Percentiles rank a stretch among this genome's conserved stretches.
Conservation (phyloP, 805 yeast species). For the Cyberlindnera mrakii region DNA sequence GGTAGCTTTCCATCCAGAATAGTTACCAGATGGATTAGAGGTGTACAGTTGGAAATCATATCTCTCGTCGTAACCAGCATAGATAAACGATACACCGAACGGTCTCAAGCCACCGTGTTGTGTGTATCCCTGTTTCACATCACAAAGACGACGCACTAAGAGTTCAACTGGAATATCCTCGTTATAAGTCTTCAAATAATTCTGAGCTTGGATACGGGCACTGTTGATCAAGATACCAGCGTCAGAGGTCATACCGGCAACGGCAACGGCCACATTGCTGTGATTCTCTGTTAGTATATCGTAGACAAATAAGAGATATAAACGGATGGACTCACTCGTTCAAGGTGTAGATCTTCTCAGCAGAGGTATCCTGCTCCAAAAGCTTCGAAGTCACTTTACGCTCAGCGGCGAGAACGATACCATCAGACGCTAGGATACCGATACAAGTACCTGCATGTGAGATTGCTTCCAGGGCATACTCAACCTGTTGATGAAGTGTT, state of each 20-base stretch:
- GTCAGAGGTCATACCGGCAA: constrained; percentile 97
- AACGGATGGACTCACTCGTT: constrained; percentile 39
- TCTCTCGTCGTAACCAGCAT: constrained; percentile 91
- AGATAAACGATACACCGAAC: constrained; percentile 92
- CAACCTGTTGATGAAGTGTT: constrained; percentile 44
- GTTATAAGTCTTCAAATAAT: constrained; percentile 76
- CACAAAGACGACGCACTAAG: constrained; percentile 83
- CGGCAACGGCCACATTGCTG: constrained; percentile 74
- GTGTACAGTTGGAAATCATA: constrained; percentile 90
- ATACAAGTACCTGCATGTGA: constrained; percentile 98
- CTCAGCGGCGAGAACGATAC: constrained; percentile 95
- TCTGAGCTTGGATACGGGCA: constrained; percentile 83
- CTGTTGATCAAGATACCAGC: constrained; percentile 85
- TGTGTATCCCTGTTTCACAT: constrained; percentile 94
- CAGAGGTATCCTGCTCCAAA: constrained; percentile 87
- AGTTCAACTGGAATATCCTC: constrained; percentile 93
- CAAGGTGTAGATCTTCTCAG: constrained; percentile 85
- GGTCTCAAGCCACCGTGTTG: constrained; percentile 99
- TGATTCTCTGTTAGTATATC: constrained; percentile 7
- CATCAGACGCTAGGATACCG: constrained; percentile 80
- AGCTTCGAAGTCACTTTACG: constrained; percentile 89
- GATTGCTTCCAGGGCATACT: constrained; percentile 94
- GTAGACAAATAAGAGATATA: background rate
- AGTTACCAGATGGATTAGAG: constrained; percentile 95
- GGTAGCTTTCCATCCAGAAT: constrained; percentile 98